Evolutionary conservation across 495 filamentous ascomycete species (phyloP).

Genomic region (Barbatosphaeria neglecta): DNA sequence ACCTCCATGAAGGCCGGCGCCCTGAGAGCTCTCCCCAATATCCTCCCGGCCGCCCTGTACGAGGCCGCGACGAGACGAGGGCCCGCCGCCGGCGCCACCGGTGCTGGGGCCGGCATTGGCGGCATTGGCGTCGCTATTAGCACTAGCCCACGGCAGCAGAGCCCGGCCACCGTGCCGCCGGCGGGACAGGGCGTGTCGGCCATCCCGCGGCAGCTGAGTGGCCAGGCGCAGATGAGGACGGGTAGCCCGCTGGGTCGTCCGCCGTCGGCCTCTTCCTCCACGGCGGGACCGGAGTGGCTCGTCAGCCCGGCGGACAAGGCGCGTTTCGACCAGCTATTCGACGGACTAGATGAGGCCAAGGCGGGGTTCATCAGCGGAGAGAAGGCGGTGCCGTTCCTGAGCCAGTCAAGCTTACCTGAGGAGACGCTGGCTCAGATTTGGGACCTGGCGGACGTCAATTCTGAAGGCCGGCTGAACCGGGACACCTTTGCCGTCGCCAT

Average conservation of each 20-base stretch:
- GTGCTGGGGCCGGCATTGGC: background rate
- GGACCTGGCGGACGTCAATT: constrained; percentile 92
- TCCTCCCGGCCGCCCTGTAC: constrained; percentile 76
- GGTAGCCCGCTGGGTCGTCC: constrained; percentile 59
- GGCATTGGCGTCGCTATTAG: constrained; percentile 6
- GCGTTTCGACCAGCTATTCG: constrained; percentile 75
- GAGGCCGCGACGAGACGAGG: constrained; percentile 76
- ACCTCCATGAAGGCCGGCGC: constrained; percentile 78
- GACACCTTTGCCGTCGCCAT: constrained; percentile 98
- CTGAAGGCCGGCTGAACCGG: constrained; percentile 67
- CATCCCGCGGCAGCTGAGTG: constrained; percentile 35
- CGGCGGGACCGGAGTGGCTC: constrained; percentile 60
- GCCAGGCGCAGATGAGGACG: constrained; percentile 39
- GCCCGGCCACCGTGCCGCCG: constrained; percentile 20
- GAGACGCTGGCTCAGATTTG: constrained; percentile 91
- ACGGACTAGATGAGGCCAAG: constrained; percentile 65
- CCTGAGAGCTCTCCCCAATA: constrained; percentile 66
- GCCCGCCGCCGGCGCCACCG: too few relatives aligned
- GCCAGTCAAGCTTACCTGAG: constrained; percentile 79
- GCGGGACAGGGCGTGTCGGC: constrained; percentile 22
- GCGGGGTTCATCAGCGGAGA: constrained; percentile 79
- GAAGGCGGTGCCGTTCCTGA: constrained; percentile 91
- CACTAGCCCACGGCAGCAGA: constrained; percentile 35
- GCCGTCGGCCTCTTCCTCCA: constrained; percentile 46
- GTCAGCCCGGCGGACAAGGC: constrained; percentile 72